phyloP scores from a whole-genome alignment of 164 flowering plant species.

The Chimonanthus salicifolius region DNA sequence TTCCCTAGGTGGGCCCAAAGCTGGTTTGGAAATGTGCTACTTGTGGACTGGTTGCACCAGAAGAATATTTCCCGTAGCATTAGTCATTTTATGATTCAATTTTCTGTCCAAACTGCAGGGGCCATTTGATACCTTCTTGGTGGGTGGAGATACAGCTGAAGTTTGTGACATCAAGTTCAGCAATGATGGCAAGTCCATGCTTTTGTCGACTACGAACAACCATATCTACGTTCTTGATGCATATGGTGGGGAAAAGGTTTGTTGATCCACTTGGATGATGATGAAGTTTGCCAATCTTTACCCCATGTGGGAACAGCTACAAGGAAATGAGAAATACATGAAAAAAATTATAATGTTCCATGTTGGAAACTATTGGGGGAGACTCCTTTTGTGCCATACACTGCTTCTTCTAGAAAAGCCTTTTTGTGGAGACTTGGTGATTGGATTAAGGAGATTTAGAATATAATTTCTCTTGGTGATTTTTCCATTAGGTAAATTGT shows the following conservation, averaged over 20 bases:
- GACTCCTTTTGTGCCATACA: too few species aligned
- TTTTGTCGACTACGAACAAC: conserved; percentile 84
- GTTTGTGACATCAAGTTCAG: conserved; percentile 96
- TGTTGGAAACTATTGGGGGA: neutral
- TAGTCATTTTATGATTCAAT: neutral
- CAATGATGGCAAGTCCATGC: conserved; percentile 98
- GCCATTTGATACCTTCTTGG: conserved; percentile 93
- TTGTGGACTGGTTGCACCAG: too few species aligned
- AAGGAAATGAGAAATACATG: neutral
- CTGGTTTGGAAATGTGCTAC: too few species aligned
- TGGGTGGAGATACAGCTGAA: conserved; percentile 97
- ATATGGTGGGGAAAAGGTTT: conserved; percentile 93
- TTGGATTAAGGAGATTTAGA: too few species aligned
- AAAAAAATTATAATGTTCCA: neutral
- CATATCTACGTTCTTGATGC: conserved; percentile 91
- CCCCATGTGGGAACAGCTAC: neutral
- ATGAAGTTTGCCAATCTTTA: neutral
- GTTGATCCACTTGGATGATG: conserved; percentile 1
- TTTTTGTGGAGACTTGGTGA: too few species aligned
- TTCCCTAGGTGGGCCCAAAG: too few species aligned
- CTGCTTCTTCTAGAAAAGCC: too few species aligned
- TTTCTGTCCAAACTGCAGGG: conserved; percentile 45
- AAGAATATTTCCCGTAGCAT: neutral
- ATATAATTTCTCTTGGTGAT: too few species aligned
- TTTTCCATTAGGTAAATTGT: too few species aligned